Evolutionary conservation across 2,329 filamentous ascomycete species (phyloP).

Genomic region (Arthrobotrys sinensis): DNA sequence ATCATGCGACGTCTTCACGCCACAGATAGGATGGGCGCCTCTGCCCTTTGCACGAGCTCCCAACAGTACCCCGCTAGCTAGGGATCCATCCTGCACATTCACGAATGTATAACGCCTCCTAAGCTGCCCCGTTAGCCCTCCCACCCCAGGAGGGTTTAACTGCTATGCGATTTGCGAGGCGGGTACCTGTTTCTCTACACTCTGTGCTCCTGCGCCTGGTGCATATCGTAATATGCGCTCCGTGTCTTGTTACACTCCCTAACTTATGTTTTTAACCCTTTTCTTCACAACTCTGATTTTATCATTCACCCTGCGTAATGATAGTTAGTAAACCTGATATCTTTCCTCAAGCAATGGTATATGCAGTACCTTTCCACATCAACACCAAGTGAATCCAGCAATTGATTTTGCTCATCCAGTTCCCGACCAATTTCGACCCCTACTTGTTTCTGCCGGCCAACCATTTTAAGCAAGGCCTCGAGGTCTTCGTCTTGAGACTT

Average conservation of each 20-base stretch:
- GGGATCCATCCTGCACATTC: no score
- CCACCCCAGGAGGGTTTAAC: not conserved
- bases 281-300: constrained; percentile 57
- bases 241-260: not conserved
- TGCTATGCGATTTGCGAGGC: not conserved
- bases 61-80: no score
- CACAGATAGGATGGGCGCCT: not conserved
- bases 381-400: constrained; percentile 78
- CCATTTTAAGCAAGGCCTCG: constrained; percentile 77
- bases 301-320: constrained; percentile 36
- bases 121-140: not conserved
- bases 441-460: constrained; percentile 82
- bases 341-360: not conserved
- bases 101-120: not conserved
- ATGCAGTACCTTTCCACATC: constrained; percentile 72
- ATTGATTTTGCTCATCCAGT: constrained; percentile 80
- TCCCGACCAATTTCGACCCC: constrained; percentile 80
- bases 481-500: constrained; percentile 81
- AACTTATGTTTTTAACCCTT: constrained; percentile 53
- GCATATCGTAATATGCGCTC: not conserved
- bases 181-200: not conserved
- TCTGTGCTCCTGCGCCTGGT: not conserved
- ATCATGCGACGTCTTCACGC: not conserved
- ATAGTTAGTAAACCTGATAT: constrained; percentile 4
- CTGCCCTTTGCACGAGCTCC: no score